Evolutionary conservation across 139 green algal genomes (phyloP).

Genomic region (Spirogloea muscicola): DNA sequence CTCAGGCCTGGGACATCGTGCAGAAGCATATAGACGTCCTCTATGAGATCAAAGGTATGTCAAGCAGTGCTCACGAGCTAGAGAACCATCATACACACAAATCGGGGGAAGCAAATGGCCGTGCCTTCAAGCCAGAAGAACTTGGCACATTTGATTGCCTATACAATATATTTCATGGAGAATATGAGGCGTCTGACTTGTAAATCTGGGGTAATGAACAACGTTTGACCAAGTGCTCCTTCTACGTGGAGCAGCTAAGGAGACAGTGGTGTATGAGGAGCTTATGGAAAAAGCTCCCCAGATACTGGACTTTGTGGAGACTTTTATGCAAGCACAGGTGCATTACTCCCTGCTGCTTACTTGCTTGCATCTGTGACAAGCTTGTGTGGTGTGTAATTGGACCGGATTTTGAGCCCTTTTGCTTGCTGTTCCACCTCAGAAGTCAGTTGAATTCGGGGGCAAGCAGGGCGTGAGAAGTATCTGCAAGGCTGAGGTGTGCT

Average conservation of each 20-base stretch:
- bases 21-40: too few species aligned
- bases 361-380: not conserved
- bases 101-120: too few species aligned
- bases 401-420: not conserved
- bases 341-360: not conserved
- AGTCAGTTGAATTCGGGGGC: not conserved
- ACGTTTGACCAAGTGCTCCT: conserved; percentile 1
- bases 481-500: not conserved
- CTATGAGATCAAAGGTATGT: too few species aligned
- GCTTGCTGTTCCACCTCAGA: not conserved
- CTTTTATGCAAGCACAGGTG: conserved; percentile 10
- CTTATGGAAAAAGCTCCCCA: conserved; percentile 1
- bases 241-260: conserved; percentile 1
- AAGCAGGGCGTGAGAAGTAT: not conserved
- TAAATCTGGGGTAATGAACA: not conserved
- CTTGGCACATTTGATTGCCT: not conserved
- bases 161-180: not conserved
- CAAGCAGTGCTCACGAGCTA: too few species aligned
- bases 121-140: not conserved
- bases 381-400: not conserved
- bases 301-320: conserved; percentile 1
- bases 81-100: too few species aligned
- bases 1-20: too few species aligned
- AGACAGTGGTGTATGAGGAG: conserved; percentile 1
- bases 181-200: not conserved